These are phyloP conservation scores for Mycosphaerella sp. DNA, from an alignment of 2,329 filamentous ascomycete genomes.

Conservation along the genomic window DNA sequence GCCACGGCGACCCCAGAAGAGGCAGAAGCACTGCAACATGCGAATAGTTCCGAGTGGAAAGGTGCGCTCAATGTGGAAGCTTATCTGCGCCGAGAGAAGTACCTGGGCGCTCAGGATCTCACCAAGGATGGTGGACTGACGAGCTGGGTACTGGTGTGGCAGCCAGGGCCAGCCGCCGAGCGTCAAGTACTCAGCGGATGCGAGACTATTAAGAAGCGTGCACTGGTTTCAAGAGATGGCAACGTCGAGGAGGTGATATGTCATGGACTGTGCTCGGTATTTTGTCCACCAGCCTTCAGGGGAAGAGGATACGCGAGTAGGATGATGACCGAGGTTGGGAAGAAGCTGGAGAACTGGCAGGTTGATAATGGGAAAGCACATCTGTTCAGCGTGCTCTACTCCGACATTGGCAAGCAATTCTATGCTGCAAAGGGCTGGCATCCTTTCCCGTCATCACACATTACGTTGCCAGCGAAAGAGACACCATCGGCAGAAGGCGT, in stretches of 20 bases:
- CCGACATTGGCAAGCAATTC: conserved; percentile 77
- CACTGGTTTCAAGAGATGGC: conserved; percentile 41
- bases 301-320: conserved; percentile 69
- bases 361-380: conserved; percentile 39
- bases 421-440: conserved; percentile 75
- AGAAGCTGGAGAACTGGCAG: conserved; percentile 49
- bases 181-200: conserved; percentile 50
- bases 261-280: conserved; percentile 74
- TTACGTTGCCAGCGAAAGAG: conserved; percentile 51
- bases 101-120: conserved; percentile 46
- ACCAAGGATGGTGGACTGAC: conserved; percentile 52
- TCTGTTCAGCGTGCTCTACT: conserved; percentile 74
- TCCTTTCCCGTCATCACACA: conserved; percentile 64
- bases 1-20: conserved; percentile 51
- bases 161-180: conserved; percentile 28
- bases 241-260: conserved; percentile 52
- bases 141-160: conserved; percentile 55
- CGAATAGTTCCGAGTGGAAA: conserved; percentile 53
- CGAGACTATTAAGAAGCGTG: conserved; percentile 49
- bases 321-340: conserved; percentile 64
- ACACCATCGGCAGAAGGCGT: conserved; percentile 12
- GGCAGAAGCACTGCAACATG: conserved; percentile 45
- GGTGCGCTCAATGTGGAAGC: conserved; percentile 49
- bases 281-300: conserved; percentile 59
- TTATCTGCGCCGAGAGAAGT: conserved; percentile 53